Evolutionary conservation across 139 green algal species (phyloP).

Genomic region (Desmodesmus armatus): DNA sequence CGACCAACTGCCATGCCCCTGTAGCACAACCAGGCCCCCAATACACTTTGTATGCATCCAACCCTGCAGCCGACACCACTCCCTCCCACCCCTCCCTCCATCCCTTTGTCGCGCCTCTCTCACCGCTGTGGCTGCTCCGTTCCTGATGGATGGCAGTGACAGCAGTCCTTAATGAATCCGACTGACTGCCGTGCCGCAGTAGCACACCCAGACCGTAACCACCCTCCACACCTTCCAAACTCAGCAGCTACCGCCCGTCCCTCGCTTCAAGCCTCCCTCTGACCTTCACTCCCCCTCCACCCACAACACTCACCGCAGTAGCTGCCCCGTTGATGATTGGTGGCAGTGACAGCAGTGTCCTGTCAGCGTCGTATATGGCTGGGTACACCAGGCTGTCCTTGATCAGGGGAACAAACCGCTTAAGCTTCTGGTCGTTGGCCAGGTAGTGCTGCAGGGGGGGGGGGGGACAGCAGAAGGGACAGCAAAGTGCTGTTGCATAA

Average conservation of each 20-base stretch:
- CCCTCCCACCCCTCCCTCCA: no score
- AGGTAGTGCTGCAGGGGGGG: constrained; percentile 73
- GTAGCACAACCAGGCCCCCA: no score
- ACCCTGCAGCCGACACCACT: no score
- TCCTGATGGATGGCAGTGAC: constrained; percentile 98
- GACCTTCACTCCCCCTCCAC: not conserved
- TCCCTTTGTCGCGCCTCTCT: no score
- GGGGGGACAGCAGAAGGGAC: not conserved
- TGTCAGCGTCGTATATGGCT: constrained; percentile 91
- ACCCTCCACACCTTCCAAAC: no score
- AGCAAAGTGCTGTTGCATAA: not conserved
- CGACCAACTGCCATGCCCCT: no score
- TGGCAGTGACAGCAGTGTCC: constrained; percentile 94
- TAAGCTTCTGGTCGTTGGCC: constrained; percentile 94
- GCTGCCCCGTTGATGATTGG: constrained; percentile 99
- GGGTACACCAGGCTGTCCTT: constrained; percentile 93
- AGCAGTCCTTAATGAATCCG: constrained; percentile 92
- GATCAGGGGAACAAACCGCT: constrained; percentile 97
- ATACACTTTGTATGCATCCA: no score
- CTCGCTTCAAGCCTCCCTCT: no score
- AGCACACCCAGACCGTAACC: no score
- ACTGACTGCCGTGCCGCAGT: no score
- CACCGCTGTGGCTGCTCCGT: constrained; percentile 89
- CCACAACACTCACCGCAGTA: constrained; percentile 78
- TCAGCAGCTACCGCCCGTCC: no score